phyloP scores from a whole-genome alignment of 805 yeast species.

The Kluyveromyces aestuarii region DNA sequence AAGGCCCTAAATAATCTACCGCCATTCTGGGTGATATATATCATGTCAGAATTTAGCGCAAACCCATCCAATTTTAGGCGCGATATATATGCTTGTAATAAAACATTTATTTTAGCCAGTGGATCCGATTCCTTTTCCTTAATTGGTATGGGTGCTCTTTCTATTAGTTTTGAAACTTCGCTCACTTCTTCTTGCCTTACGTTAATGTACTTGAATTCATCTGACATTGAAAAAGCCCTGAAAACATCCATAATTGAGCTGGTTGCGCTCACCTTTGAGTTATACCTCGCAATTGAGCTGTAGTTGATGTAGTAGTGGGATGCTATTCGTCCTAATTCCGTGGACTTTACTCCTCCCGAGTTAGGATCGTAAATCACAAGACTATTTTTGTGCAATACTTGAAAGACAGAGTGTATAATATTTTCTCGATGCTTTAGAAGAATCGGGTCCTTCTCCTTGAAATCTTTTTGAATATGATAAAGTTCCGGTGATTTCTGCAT shows the following conservation, averaged over 20 bases:
- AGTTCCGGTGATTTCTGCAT: slow-evolving; percentile 64
- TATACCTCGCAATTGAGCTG: slow-evolving; percentile 61
- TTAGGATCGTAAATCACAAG: slow-evolving; percentile 49
- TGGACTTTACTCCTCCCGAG: slow-evolving; percentile 41
- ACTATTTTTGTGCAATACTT: slow-evolving; percentile 44
- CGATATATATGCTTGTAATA: slow-evolving; percentile 84
- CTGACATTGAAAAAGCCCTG: slow-evolving; percentile 67
- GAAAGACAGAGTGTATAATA: slow-evolving; percentile 68
- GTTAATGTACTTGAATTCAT: slow-evolving; percentile 77
- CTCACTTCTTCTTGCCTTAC: slow-evolving; percentile 77
- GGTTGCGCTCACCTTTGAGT: slow-evolving; percentile 52
- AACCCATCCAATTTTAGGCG: slow-evolving; percentile 70
- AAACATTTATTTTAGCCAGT: slow-evolving; percentile 64
- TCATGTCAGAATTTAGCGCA: slow-evolving; percentile 88
- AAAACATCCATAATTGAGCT: slow-evolving; percentile 65
- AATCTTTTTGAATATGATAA: slow-evolving; percentile 62
- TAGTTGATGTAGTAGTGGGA: slow-evolving; percentile 79
- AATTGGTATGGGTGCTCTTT: slow-evolving; percentile 79
- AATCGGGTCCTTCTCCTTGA: slow-evolving; percentile 32
- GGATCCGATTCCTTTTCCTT: slow-evolving; percentile 64
- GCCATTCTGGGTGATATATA: slow-evolving; percentile 87
- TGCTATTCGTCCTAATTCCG: slow-evolving; percentile 75
- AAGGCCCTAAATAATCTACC: slow-evolving; percentile 82
- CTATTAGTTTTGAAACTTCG: slow-evolving; percentile 61
- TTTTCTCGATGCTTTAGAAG: slow-evolving; percentile 51